Base-by-base conservation (phyloP, 1,139 yeast genomes). In the Pichia inconspicua region DNA sequence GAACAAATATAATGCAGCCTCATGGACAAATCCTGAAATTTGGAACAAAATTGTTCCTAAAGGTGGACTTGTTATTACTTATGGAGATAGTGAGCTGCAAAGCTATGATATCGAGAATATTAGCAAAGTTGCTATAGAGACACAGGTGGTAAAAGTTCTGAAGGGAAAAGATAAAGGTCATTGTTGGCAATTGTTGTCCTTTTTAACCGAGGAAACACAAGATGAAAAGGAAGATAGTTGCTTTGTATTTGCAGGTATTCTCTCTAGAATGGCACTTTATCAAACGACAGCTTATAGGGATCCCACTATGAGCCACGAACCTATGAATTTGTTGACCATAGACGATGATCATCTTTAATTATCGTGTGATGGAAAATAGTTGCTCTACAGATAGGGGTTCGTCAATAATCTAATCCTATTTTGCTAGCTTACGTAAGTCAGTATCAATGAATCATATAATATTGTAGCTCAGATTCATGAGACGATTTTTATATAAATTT, bases 21-120 rank as follows among this genome's bases (percentile, higher is more conserved):
- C 58, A 17, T 66, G 73, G 50, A 56, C 58, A 30, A 66, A 67
- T 32, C 42, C 51, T 9, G 62, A 62, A 6, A 59, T 68, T 58
- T 73, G 77, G 77, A 50, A 59, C n/a, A 55, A 56, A 6, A 69
- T 74, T 5, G 58, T 70, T 34, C 77, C 77, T 0, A 53, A 53
- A 14, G 53, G 55, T 6, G 74, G 74, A 0, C 54, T 66, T 6
- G 59, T 68, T 14, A 45, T 73, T 9, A 56, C 63, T n/a, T 71
- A 66, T 57, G 77, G 78, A 6, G 60, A 59, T 15, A 63, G 64
- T 28, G 78, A 74, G 53, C 57, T 63, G 10, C 59, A 69, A 46
- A 60, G 65, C 8, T 51, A 56, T 0, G 74, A 72, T 38, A 67
- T 72, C 36, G 66, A 63, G 41, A 58, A 59, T 30, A 61, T 74